A percentile compares a stretch with the other conserved stretches of the same genome.
phyloP scores from a whole-genome alignment of 2,329 filamentous ascomycete species.

The Lecanicillium sp. region DNA sequence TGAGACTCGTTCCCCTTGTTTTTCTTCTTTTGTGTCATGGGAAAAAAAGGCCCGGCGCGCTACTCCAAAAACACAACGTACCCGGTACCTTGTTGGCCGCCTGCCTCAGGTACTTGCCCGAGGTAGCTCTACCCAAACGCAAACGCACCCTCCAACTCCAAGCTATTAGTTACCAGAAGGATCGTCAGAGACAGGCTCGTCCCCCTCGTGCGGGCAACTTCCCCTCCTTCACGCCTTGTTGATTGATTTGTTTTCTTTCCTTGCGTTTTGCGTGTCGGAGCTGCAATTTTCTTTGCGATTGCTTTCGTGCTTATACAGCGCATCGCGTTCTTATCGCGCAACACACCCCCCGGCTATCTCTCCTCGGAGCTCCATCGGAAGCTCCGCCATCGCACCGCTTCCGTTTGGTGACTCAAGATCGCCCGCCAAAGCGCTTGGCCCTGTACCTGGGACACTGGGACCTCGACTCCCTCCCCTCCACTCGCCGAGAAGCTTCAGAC shows the following conservation, averaged over 20 bases:
- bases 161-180: no score
- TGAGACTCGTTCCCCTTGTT: no score
- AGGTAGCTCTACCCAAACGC: no score
- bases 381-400: conserved; percentile 7
- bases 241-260: background rate
- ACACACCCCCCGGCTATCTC: conserved; percentile 3
- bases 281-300: background rate
- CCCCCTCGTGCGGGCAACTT: background rate
- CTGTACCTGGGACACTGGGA: background rate
- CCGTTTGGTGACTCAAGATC: conserved; percentile 5
- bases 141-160: no score
- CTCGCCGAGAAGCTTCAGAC: background rate
- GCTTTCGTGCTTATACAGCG: background rate
- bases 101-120: no score
- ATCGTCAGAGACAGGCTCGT: background rate
- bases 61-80: no score
- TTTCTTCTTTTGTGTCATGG: background rate
- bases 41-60: background rate
- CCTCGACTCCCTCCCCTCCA: background rate
- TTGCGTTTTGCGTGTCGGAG: background rate
- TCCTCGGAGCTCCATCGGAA: conserved; percentile 5
- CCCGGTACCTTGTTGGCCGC: no score
- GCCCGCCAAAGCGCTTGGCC: background rate
- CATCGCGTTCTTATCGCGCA: background rate
- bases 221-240: conserved; percentile 7